Evolutionary conservation across 2,329 filamentous ascomycete species (phyloP).

Genomic region (Apiospora saccharicola): DNA sequence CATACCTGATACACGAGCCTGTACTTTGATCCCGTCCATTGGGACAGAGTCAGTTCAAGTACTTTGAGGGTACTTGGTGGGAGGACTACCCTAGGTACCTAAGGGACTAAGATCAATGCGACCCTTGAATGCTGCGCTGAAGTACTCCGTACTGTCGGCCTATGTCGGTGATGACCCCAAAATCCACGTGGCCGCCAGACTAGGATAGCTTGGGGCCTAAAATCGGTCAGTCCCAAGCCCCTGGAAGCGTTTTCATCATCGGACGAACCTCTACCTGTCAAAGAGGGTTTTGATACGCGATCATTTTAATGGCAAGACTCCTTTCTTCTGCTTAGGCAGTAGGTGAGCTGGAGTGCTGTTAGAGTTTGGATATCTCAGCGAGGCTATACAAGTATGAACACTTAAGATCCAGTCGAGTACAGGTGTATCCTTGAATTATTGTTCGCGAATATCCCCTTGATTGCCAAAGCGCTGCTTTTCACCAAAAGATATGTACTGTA

Average conservation of each 20-base stretch:
- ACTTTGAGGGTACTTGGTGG: not conserved
- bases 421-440: too few species aligned
- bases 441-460: too few species aligned
- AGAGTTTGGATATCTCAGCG: not conserved
- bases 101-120: not conserved
- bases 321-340: not conserved
- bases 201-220: not conserved
- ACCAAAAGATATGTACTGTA: too few species aligned
- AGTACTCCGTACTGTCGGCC: not conserved
- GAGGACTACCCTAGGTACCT: not conserved
- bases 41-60: not conserved
- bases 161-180: slow-evolving; percentile 17
- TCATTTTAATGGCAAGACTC: not conserved
- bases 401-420: not conserved
- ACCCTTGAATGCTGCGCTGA: slow-evolving; percentile 6
- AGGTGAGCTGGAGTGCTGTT: too few species aligned
- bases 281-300: not conserved
- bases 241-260: slow-evolving; percentile 15
- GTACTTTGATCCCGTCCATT: too few species aligned
- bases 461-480: too few species aligned
- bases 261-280: not conserved
- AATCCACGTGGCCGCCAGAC: slow-evolving; percentile 18
- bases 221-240: slow-evolving; percentile 2
- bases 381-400: not conserved
- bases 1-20: too few species aligned